phyloP scores from a whole-genome alignment of 164 flowering plant species.

The Platanus orientalis region DNA sequence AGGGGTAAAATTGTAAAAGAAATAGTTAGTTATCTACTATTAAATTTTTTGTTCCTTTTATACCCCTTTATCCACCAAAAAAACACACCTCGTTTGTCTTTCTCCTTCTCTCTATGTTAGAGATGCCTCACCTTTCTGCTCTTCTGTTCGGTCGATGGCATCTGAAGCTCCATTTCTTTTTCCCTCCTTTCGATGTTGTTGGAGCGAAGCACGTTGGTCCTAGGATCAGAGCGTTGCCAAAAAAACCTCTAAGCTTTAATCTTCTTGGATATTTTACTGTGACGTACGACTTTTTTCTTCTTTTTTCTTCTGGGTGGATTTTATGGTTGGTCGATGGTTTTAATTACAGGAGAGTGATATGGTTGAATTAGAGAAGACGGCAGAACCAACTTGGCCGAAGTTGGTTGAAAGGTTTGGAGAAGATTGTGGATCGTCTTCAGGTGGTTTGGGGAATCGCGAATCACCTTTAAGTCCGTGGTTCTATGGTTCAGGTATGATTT shows the following conservation, averaged over 20 bases:
- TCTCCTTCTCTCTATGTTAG: slow-evolving; percentile 65
- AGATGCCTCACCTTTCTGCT: slow-evolving; percentile 5
- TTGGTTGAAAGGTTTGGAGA: slow-evolving; percentile 90
- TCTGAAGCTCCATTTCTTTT: slow-evolving; percentile 41
- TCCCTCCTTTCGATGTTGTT: slow-evolving; percentile 82
- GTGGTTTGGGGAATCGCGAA: slow-evolving; percentile 90
- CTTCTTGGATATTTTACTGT: no score
- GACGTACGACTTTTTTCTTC: not conserved
- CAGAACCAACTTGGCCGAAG: slow-evolving; percentile 88
- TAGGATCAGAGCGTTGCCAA: slow-evolving; percentile 63
- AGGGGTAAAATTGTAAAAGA: no score
- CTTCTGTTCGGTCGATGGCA: slow-evolving; percentile 17
- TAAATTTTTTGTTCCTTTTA: no score
- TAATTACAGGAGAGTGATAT: slow-evolving; percentile 76
- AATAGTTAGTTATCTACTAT: no score
- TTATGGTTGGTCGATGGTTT: slow-evolving; percentile 9
- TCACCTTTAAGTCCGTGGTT: slow-evolving; percentile 89
- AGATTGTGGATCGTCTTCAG: slow-evolving; percentile 55
- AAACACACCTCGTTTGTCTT: slow-evolving; percentile 39
- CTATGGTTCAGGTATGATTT: slow-evolving; percentile 74
- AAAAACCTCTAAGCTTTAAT: slow-evolving; percentile 41
- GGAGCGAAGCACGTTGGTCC: slow-evolving; percentile 78
- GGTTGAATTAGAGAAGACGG: slow-evolving; percentile 73
- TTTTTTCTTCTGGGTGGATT: slow-evolving; percentile 6
- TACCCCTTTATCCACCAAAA: slow-evolving; percentile 24